Evolutionary conservation across 306 rosid species (phyloP).

Genomic region (Oemleria cerasiformis): DNA sequence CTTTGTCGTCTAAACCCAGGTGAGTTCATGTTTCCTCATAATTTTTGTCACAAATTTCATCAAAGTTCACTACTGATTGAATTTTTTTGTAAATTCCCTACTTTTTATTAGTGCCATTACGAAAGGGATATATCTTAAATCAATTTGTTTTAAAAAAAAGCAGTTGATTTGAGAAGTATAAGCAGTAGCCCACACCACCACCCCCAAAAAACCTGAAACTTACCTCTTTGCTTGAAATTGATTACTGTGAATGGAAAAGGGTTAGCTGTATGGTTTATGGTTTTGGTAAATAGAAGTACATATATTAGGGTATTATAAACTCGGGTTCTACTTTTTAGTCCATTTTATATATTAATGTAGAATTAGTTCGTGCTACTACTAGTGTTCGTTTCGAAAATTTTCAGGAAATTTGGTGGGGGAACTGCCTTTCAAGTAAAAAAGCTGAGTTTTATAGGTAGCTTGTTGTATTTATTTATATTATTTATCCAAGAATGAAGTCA

Average conservation of each 20-base stretch:
- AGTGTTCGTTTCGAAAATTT: background rate
- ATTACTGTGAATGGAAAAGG: background rate
- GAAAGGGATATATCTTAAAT: background rate
- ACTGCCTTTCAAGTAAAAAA: background rate
- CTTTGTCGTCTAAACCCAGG: constrained; percentile 28
- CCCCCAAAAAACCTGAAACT: background rate
- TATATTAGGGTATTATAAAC: background rate
- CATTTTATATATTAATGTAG: background rate
- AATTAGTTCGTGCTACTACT: background rate
- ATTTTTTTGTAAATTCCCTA: too few species aligned
- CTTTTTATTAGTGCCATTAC: background rate
- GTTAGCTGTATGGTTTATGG: background rate
- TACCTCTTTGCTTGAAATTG: background rate
- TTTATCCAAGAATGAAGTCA: background rate
- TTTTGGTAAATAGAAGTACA: background rate
- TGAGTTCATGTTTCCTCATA: constrained; percentile 20
- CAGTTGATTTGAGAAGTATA: background rate
- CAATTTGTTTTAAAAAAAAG: background rate
- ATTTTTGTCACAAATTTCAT: background rate
- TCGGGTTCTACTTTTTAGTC: background rate
- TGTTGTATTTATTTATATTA: background rate
- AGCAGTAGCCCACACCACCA: too few species aligned
- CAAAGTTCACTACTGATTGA: background rate
- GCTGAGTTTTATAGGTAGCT: background rate
- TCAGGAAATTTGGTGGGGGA: too few species aligned